These are phyloP conservation scores for Plasmodium malariae DNA, from an alignment of 169 alveolate species.

Conservation along the genomic window DNA sequence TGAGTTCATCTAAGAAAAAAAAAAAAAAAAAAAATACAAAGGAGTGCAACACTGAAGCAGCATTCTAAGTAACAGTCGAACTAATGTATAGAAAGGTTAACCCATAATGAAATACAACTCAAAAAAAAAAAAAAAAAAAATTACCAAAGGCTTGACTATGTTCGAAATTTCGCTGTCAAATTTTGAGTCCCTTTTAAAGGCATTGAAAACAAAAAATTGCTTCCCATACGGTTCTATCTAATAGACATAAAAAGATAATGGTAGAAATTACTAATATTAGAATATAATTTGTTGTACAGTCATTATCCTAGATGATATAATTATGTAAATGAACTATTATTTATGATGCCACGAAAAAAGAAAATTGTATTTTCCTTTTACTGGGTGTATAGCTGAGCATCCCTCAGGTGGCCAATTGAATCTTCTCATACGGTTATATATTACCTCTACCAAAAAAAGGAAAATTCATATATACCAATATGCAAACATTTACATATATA, in stretches of 20 bases:
- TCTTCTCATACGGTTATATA: slow-evolving; percentile 67
- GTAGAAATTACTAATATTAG: too few relatives aligned
- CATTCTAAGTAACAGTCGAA: background rate
- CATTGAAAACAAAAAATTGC: slow-evolving; percentile 71
- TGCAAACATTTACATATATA: background rate
- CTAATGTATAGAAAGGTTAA: background rate
- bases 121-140: background rate
- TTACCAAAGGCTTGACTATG: slow-evolving; percentile 61
- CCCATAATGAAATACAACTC: background rate
- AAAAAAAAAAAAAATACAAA: background rate
- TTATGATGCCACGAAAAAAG: background rate
- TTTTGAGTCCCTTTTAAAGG: slow-evolving; percentile 53
- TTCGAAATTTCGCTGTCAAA: slow-evolving; percentile 63
- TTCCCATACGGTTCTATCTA: slow-evolving; percentile 73
- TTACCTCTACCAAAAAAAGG: slow-evolving; percentile 20
- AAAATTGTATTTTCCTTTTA: slow-evolving; percentile 26
- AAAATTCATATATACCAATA: background rate
- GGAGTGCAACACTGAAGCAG: too few relatives aligned
- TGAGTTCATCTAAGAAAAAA: slow-evolving; percentile 21
- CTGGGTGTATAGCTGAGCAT: slow-evolving; percentile 74
- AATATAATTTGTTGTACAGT: too few relatives aligned
- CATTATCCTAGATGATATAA: too few relatives aligned
- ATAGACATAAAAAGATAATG: background rate
- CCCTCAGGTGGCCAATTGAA: slow-evolving; percentile 76
- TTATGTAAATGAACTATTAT: too few relatives aligned